Evolutionary conservation across 176 grass and related monocot species (phyloP).

Genomic region (Saccharum spontaneum): DNA sequence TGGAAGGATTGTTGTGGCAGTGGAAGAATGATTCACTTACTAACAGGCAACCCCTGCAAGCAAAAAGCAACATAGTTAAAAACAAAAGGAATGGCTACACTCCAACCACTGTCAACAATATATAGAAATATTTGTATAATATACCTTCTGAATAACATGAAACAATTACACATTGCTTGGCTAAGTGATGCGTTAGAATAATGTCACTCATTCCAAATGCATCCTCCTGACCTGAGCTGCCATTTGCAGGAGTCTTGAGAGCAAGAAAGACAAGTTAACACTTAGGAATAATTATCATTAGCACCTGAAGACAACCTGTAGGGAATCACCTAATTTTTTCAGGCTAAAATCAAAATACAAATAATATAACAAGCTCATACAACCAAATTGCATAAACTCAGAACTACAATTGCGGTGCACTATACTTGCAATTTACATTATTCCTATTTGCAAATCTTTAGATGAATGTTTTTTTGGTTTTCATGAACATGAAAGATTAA

Average conservation of each 20-base stretch:
- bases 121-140: neutral
- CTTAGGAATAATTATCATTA: too few relatives aligned
- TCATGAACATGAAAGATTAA: too few relatives aligned
- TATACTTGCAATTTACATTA: too few relatives aligned
- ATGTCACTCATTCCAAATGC: constrained; percentile 50
- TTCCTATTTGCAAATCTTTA: too few relatives aligned
- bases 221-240: constrained; percentile 29
- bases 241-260: neutral
- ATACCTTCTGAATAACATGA: neutral
- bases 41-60: constrained; percentile 35
- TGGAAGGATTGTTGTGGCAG: constrained; percentile 55
- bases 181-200: constrained; percentile 48
- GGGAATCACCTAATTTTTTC: too few relatives aligned
- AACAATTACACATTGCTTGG: constrained; percentile 28
- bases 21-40: constrained; percentile 84
- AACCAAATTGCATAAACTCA: too few relatives aligned
- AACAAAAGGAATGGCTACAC: neutral
- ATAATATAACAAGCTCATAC: too few relatives aligned
- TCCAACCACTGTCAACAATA: neutral
- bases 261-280: neutral
- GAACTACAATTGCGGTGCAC: too few relatives aligned
- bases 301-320: too few relatives aligned
- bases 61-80: neutral
- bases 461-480: too few relatives aligned
- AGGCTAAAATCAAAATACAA: too few relatives aligned